These are phyloP conservation scores for Saccharum hybrid DNA, from an alignment of 202 grass and related monocot species.

Conservation along the genomic window DNA sequence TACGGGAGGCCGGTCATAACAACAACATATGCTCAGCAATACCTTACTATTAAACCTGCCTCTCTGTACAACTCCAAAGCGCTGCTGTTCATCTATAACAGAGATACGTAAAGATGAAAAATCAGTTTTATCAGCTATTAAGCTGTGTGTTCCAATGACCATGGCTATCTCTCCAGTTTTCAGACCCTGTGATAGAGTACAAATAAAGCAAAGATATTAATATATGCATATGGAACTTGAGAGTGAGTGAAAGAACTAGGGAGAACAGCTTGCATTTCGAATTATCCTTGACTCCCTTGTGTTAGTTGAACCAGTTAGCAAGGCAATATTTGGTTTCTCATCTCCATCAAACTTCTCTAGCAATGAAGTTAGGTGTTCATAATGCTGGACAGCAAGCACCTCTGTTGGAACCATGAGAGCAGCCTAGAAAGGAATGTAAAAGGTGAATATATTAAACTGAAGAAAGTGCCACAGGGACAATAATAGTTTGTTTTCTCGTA, in stretches of 20 bases:
- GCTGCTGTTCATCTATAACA: constrained; percentile 88
- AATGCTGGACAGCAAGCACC: constrained; percentile 86
- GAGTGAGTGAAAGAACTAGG: constrained; percentile 48
- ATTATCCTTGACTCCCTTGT: constrained; percentile 71
- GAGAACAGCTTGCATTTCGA: constrained; percentile 61
- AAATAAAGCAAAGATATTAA: constrained; percentile 30
- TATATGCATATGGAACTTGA: constrained; percentile 34
- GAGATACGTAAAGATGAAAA: constrained; percentile 74
- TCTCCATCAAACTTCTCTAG: constrained; percentile 71
- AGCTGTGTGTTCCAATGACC: constrained; percentile 94
- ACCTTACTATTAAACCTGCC: constrained; percentile 94
- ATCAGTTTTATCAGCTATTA: constrained; percentile 83
- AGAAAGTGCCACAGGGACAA: constrained; percentile 28
- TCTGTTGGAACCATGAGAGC: constrained; percentile 97
- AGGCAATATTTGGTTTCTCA: constrained; percentile 76
- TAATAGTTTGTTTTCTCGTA: constrained; percentile 10
- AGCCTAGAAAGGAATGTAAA: constrained; percentile 61
- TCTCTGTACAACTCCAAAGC: constrained; percentile 88
- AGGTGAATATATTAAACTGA: constrained; percentile 38
- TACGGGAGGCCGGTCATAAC: too few species aligned
- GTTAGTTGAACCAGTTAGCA: constrained; percentile 92
- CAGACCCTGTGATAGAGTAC: constrained; percentile 62
- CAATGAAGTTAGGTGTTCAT: constrained; percentile 73
- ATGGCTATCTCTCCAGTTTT: constrained; percentile 80
- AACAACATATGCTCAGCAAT: constrained; percentile 14